phyloP scores from a whole-genome alignment of 192 early-diverging fungal genomes.

The Chytriomyces sp. region DNA sequence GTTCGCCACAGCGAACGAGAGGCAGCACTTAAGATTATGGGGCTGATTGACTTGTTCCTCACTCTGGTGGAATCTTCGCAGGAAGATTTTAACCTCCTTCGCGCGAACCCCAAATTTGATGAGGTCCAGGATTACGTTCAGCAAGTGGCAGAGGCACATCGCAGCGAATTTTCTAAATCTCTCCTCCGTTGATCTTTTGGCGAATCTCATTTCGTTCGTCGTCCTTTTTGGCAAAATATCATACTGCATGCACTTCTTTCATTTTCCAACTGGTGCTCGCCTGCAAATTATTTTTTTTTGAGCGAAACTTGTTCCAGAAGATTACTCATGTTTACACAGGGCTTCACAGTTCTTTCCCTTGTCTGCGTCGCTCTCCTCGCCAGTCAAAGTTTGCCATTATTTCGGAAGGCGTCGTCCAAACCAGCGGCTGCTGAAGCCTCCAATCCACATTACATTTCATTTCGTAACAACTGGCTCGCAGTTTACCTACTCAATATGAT shows the following conservation, averaged over 20 bases:
- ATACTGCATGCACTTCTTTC: too few relatives aligned
- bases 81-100: not conserved
- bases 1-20: not conserved
- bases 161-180: not conserved
- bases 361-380: not conserved
- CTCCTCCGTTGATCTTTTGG: too few relatives aligned
- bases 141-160: not conserved
- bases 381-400: not conserved
- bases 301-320: too few relatives aligned
- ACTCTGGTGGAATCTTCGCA: not conserved
- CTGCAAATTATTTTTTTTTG: too few relatives aligned
- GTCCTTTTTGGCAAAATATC: too few relatives aligned
- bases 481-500: constrained; percentile 17
- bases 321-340: not conserved
- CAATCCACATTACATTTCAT: not conserved
- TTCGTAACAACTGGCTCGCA: not conserved
- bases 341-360: not conserved
- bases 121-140: not conserved
- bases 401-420: not conserved
- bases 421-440: not conserved
- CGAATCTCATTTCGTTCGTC: too few relatives aligned
- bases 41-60: not conserved
- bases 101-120: not conserved
- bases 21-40: not conserved
- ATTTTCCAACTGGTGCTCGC: too few relatives aligned